Evolutionary conservation across 495 filamentous ascomycete species (phyloP).

Genomic region (Podospora tetraspora): DNA sequence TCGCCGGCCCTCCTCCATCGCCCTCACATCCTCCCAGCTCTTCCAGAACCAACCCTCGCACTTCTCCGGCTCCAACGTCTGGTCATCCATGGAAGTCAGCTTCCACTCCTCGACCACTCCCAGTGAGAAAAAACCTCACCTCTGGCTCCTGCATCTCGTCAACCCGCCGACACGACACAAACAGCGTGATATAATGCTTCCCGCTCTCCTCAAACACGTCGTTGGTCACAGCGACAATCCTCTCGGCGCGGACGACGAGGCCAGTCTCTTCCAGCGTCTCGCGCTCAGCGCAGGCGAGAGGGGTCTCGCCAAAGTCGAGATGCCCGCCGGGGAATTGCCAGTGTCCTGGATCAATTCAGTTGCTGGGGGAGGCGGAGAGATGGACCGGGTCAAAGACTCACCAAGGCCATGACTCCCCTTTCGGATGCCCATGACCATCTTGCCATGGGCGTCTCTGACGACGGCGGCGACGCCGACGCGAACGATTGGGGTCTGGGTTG

Average conservation of each 20-base stretch:
- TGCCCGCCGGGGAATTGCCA: slow-evolving; percentile 65
- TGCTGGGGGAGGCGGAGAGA: neutral
- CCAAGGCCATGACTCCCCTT: slow-evolving; percentile 39
- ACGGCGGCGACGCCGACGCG: slow-evolving; percentile 41
- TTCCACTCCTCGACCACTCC: neutral
- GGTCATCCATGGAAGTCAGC: neutral
- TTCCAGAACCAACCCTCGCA: slow-evolving; percentile 61
- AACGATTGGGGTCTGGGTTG: slow-evolving; percentile 15
- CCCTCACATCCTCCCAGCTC: slow-evolving; percentile 44
- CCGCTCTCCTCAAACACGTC: slow-evolving; percentile 46
- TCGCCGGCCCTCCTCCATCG: slow-evolving; percentile 7
- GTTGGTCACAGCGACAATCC: slow-evolving; percentile 54
- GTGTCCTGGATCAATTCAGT: slow-evolving; percentile 38
- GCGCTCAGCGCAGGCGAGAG: slow-evolving; percentile 54
- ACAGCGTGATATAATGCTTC: slow-evolving; percentile 65
- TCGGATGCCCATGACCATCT: slow-evolving; percentile 38
- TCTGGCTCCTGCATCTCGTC: slow-evolving; percentile 42
- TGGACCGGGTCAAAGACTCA: slow-evolving; percentile 14
- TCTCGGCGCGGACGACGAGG: slow-evolving; percentile 43
- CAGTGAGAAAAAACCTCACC: slow-evolving; percentile 29
- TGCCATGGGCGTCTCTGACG: slow-evolving; percentile 29
- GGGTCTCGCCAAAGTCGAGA: slow-evolving; percentile 58
- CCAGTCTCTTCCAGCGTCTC: slow-evolving; percentile 66
- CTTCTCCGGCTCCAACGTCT: slow-evolving; percentile 55
- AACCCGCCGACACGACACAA: slow-evolving; percentile 43